A percentile compares a stretch with the other conserved stretches of the same genome.
These are phyloP conservation scores for Angomonas deanei DNA, from an alignment of 208 protist species.

Conservation along the genomic window DNA sequence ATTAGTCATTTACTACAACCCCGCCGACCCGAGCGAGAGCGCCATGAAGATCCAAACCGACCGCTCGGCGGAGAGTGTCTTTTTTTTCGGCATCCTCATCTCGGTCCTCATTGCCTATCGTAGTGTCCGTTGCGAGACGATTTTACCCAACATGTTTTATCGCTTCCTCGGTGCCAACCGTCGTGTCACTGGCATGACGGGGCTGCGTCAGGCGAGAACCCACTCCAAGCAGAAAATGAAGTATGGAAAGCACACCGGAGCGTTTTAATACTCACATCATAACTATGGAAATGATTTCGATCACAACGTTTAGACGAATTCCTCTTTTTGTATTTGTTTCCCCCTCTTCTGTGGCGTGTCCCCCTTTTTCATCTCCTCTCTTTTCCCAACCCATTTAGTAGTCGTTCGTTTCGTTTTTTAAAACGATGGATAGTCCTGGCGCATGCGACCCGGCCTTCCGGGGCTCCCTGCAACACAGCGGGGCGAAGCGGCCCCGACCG, in stretches of 20 bases:
- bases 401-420: not conserved
- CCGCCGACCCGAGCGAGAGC: slow-evolving; percentile 69
- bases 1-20: slow-evolving; percentile 87
- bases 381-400: no score
- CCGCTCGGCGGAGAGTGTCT: slow-evolving; percentile 68
- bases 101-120: slow-evolving; percentile 76
- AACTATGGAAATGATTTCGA: not conserved
- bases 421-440: slow-evolving; percentile 4
- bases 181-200: slow-evolving; percentile 61
- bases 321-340: not conserved
- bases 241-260: slow-evolving; percentile 73
- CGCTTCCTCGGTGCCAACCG: slow-evolving; percentile 77
- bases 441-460: not conserved
- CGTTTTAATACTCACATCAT: slow-evolving; percentile 19
- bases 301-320: not conserved
- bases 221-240: slow-evolving; percentile 79
- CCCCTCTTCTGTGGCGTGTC: not conserved
- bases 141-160: slow-evolving; percentile 91
- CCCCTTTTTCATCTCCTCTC: not conserved
- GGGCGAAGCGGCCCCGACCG: slow-evolving; percentile 37
- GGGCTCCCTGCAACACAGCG: slow-evolving; percentile 29
- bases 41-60: slow-evolving; percentile 83
- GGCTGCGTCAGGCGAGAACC: slow-evolving; percentile 51
- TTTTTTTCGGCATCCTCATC: slow-evolving; percentile 51
- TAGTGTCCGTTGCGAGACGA: slow-evolving; percentile 87